A percentile compares a stretch with the other conserved stretches of the same genome.
These are phyloP conservation scores for Fusarium lateritium DNA, from an alignment of 2,329 filamentous ascomycete species.

Conservation along the genomic window DNA sequence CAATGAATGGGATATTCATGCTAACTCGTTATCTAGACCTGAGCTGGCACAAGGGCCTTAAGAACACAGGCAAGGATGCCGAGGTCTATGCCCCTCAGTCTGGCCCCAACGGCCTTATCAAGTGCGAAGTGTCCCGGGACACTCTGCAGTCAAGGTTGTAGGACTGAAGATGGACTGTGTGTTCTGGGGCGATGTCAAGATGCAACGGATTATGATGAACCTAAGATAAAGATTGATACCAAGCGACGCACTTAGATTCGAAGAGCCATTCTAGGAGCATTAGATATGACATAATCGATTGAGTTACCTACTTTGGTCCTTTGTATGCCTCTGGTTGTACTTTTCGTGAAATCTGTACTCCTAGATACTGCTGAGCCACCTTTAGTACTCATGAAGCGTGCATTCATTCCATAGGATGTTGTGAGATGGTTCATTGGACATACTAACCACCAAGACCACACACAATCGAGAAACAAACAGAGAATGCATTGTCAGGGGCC, in stretches of 20 bases:
- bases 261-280: conserved; percentile 7
- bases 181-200: conserved; percentile 23
- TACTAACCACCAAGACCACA: neutral
- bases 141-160: conserved; percentile 41
- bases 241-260: conserved; percentile 30
- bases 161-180: conserved; percentile 15
- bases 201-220: conserved; percentile 39
- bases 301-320: neutral
- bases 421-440: too few relatives aligned
- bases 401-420: too few relatives aligned
- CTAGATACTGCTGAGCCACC: neutral
- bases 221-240: conserved; percentile 38
- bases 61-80: conserved; percentile 96
- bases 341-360: too few relatives aligned
- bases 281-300: conserved; percentile 9
- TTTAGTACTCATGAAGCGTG: too few relatives aligned
- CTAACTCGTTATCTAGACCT: conserved; percentile 72
- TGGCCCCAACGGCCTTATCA: conserved; percentile 94
- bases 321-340: neutral
- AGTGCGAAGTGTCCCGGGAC: conserved; percentile 84
- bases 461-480: neutral
- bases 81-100: conserved; percentile 96
- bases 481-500: neutral
- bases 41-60: conserved; percentile 94
- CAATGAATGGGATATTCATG: conserved; percentile 2